phyloP scores from a whole-genome alignment of 805 yeast genomes.

The Yamadazyma insecticola region DNA sequence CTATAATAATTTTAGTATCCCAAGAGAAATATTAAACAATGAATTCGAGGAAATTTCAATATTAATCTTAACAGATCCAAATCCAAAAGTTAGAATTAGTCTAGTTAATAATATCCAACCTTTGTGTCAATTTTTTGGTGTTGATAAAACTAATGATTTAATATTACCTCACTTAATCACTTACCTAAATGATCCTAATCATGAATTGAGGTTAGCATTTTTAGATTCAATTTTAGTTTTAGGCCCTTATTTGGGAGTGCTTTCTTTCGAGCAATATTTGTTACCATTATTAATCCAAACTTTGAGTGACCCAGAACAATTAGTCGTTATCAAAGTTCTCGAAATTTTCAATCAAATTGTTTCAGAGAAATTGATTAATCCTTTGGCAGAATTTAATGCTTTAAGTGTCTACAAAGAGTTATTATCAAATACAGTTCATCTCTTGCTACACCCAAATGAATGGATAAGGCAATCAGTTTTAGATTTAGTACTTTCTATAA shows the following conservation, averaged over 20 bases:
- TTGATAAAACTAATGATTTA: slow-evolving; percentile 83
- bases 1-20: slow-evolving; percentile 13
- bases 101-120: slow-evolving; percentile 69
- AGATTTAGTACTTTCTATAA: slow-evolving; percentile 55
- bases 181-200: slow-evolving; percentile 75
- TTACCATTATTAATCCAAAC: slow-evolving; percentile 83
- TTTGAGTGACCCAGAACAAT: slow-evolving; percentile 76
- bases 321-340: slow-evolving; percentile 69
- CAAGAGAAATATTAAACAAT: slow-evolving; percentile 42
- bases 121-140: slow-evolving; percentile 76
- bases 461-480: slow-evolving; percentile 74
- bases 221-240: slow-evolving; percentile 68
- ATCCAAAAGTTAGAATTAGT: slow-evolving; percentile 62
- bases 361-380: slow-evolving; percentile 26
- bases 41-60: slow-evolving; percentile 66
- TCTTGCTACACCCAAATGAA: slow-evolving; percentile 80
- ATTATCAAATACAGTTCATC: slow-evolving; percentile 36
- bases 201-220: slow-evolving; percentile 64
- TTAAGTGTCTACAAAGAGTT: slow-evolving; percentile 35
- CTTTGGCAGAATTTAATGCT: slow-evolving; percentile 32
- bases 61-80: slow-evolving; percentile 64
- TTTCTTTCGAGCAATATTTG: slow-evolving; percentile 81
- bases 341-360: slow-evolving; percentile 33
- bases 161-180: slow-evolving; percentile 88
- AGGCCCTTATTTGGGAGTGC: slow-evolving; percentile 75